Percentiles rank a stretch among this genome's conserved stretches.
These are phyloP conservation scores for Saccharomycopsis synnaedendra DNA, from an alignment of 805 yeast species.

Conservation along the genomic window DNA sequence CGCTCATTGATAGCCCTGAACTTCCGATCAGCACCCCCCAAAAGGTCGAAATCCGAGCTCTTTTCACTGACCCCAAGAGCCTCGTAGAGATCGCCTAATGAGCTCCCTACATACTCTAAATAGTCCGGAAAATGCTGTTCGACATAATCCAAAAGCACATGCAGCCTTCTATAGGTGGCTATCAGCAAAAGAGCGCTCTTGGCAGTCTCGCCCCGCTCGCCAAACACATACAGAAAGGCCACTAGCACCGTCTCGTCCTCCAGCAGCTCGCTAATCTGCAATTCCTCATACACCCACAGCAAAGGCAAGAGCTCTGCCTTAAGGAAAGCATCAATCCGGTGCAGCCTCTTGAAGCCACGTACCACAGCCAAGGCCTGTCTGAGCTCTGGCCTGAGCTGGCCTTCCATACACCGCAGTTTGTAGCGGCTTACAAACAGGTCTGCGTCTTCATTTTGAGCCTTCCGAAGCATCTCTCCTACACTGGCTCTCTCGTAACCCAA, in stretches of 20 bases:
- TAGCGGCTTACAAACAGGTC: slow-evolving; percentile 15
- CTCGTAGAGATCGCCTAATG: slow-evolving; percentile 16
- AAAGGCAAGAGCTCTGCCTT: slow-evolving; percentile 38
- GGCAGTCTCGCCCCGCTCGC: slow-evolving; percentile 27
- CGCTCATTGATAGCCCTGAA: slow-evolving; percentile 23
- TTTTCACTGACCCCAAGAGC: slow-evolving; percentile 21
- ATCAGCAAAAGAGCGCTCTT: slow-evolving; percentile 21
- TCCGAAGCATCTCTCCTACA: no score
- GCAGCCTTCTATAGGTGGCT: slow-evolving; percentile 21
- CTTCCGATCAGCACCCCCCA: slow-evolving; percentile 10
- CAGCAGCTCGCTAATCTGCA: slow-evolving; percentile 40
- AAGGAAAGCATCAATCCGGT: slow-evolving; percentile 25
- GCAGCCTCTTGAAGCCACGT: slow-evolving; percentile 29
- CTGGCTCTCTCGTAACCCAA: no score
- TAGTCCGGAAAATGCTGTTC: slow-evolving; percentile 17
- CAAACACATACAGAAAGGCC: slow-evolving; percentile 54
- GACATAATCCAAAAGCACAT: slow-evolving; percentile 19
- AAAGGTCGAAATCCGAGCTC: slow-evolving; percentile 20
- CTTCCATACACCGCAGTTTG: slow-evolving; percentile 10
- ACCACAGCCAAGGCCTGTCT: slow-evolving; percentile 30
- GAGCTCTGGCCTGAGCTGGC: slow-evolving; percentile 16
- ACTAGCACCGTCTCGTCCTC: slow-evolving; percentile 67
- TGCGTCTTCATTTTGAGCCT: no score
- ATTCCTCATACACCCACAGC: slow-evolving; percentile 36
- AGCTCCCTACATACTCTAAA: slow-evolving; percentile 1